Evolutionary conservation across 768 basidiomycete species (phyloP).

Genomic region (Leccinum subtestaceum): DNA sequence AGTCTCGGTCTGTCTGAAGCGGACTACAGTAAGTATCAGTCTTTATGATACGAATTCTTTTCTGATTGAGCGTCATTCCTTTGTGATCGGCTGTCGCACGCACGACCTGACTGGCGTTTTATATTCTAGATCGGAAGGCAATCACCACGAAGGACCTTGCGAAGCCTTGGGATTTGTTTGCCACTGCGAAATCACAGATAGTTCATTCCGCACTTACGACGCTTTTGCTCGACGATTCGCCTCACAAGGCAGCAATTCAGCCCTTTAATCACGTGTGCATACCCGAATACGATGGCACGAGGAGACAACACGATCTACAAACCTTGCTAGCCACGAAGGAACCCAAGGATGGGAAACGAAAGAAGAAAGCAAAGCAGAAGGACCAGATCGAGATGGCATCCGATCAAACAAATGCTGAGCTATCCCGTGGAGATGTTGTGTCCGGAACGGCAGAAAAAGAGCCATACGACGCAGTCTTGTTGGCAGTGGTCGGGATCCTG

Average conservation of each 20-base stretch:
- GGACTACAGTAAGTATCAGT: conserved; percentile 64
- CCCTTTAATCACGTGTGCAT: conserved; percentile 83
- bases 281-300: conserved; percentile 55
- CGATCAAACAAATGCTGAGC: not conserved
- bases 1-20: conserved; percentile 60
- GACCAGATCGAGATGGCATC: not conserved
- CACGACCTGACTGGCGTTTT: not conserved
- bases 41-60: not conserved
- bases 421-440: not conserved
- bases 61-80: conserved; percentile 15
- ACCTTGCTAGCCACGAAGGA: conserved; percentile 20
- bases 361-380: conserved; percentile 6
- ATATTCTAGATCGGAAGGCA: conserved; percentile 16
- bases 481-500: conserved; percentile 67
- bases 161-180: conserved; percentile 59
- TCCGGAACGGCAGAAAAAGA: conserved; percentile 14
- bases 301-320: conserved; percentile 40
- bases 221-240: conserved; percentile 52
- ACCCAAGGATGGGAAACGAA: conserved; percentile 9
- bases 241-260: conserved; percentile 58
- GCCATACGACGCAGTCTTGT: conserved; percentile 47
- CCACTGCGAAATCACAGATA: conserved; percentile 11
- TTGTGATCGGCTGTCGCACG: not conserved
- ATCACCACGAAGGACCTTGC: conserved; percentile 73
- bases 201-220: conserved; percentile 46